These are phyloP conservation scores for Monosporascus sp. DNA, from an alignment of 2,329 filamentous ascomycete species.

Conservation along the genomic window DNA sequence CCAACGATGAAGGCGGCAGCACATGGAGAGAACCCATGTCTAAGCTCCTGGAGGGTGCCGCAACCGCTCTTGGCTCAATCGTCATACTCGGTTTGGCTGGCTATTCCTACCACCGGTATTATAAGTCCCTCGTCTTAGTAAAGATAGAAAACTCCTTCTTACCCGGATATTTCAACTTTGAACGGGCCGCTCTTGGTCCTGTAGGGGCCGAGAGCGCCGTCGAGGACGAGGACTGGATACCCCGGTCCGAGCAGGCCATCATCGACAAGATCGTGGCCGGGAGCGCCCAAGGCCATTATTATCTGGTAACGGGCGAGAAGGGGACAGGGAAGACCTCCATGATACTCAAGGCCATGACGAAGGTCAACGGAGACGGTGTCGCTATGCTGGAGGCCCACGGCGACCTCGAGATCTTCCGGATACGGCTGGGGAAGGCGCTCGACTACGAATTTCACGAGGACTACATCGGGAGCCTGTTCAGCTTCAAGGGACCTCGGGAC, in stretches of 20 bases:
- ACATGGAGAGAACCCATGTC: conserved; percentile 5
- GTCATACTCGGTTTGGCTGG: conserved; percentile 25
- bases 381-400: conserved; percentile 95
- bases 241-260: conserved; percentile 70
- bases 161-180: conserved; percentile 61
- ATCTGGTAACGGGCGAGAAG: conserved; percentile 87
- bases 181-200: conserved; percentile 45
- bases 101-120: conserved; percentile 35
- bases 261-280: conserved; percentile 82
- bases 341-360: conserved; percentile 89
- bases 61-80: conserved; percentile 24
- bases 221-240: conserved; percentile 63
- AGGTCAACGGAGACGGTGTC: conserved; percentile 78
- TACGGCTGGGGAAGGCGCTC: conserved; percentile 83
- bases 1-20: background rate
- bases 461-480: conserved; percentile 92
- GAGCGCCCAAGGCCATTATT: conserved; percentile 70
- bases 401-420: conserved; percentile 88
- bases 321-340: conserved; percentile 94
- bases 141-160: conserved; percentile 71
- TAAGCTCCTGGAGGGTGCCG: conserved; percentile 24
- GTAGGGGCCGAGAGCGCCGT: conserved; percentile 24
- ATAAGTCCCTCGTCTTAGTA: conserved; percentile 63
- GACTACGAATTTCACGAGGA: conserved; percentile 97
- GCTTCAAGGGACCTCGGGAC: conserved; percentile 84